These are phyloP conservation scores for Macroventuria anomochaeta DNA, from an alignment of 2,329 filamentous ascomycete species.

Conservation along the genomic window DNA sequence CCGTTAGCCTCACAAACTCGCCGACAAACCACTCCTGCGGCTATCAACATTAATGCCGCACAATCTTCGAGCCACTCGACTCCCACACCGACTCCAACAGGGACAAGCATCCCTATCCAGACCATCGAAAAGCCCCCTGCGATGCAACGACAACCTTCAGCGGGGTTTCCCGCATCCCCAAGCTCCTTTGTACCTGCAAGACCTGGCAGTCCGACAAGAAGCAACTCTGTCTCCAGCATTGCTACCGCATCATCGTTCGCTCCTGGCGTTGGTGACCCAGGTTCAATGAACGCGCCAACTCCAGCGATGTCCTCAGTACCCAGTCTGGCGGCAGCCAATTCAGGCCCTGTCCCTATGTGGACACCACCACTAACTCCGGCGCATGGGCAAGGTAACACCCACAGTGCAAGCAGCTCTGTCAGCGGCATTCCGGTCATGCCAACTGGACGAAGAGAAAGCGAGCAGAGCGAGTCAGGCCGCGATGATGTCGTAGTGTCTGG, in stretches of 20 bases:
- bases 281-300: slow-evolving; percentile 73
- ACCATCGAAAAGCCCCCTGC: slow-evolving; percentile 58
- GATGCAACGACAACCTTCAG: slow-evolving; percentile 58
- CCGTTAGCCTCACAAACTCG: slow-evolving; percentile 55
- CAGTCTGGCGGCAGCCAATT: slow-evolving; percentile 75
- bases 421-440: slow-evolving; percentile 54
- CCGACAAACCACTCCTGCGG: slow-evolving; percentile 45
- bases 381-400: slow-evolving; percentile 48
- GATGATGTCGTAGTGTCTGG: slow-evolving; percentile 35
- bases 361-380: slow-evolving; percentile 90
- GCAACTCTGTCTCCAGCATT: slow-evolving; percentile 84
- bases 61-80: slow-evolving; percentile 67
- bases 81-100: slow-evolving; percentile 73
- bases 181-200: slow-evolving; percentile 62
- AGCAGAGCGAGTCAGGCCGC: slow-evolving; percentile 47
- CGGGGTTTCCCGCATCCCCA: slow-evolving; percentile 64
- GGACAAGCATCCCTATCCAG: slow-evolving; percentile 65
- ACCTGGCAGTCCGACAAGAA: slow-evolving; percentile 79
- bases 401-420: slow-evolving; percentile 63
- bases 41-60: slow-evolving; percentile 51
- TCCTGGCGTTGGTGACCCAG: slow-evolving; percentile 42
- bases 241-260: slow-evolving; percentile 67
- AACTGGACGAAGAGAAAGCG: slow-evolving; percentile 37
- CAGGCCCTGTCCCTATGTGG: slow-evolving; percentile 71
- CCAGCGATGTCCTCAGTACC: slow-evolving; percentile 80